These are phyloP conservation scores for Priceomyces fermenticarens DNA, from an alignment of 805 yeast genomes.

Conservation along the genomic window DNA sequence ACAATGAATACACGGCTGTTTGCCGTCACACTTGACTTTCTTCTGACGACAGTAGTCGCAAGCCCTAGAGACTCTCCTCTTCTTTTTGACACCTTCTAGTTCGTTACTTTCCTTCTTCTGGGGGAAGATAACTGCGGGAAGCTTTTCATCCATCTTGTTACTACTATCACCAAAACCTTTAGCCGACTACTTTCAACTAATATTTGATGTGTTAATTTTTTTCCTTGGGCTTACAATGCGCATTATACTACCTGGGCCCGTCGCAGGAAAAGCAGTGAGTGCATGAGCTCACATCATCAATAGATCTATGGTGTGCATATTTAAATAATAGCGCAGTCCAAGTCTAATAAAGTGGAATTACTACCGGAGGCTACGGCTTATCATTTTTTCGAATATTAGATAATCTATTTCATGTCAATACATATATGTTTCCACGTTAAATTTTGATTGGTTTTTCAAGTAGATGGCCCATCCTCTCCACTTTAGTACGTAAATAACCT, in stretches of 20 bases:
- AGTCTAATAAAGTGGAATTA: no score
- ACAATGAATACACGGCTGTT: constrained; percentile 76
- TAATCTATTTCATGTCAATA: no score
- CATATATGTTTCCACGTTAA: constrained; percentile 7
- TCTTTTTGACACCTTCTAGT: constrained; percentile 30
- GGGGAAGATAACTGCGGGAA: constrained; percentile 4
- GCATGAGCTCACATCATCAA: no score
- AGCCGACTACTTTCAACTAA: no score
- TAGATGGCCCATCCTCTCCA: constrained; percentile 96
- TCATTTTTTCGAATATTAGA: no score
- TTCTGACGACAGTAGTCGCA: constrained; percentile 74
- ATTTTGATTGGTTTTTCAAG: constrained; percentile 47
- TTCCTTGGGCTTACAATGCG: no score
- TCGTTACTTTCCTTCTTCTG: constrained; percentile 4
- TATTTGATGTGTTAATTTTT: no score
- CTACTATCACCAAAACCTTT: neutral
- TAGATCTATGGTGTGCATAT: no score
- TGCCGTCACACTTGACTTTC: constrained; percentile 79
- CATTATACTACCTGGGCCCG: no score
- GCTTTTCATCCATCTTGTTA: neutral
- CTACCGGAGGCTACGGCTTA: no score
- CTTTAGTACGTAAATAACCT: constrained; percentile 89
- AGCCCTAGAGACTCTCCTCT: constrained; percentile 69
- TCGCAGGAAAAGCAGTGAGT: no score
- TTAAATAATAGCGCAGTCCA: no score